A percentile compares a stretch with the other conserved stretches of the same genome.
Evolutionary conservation across 2,329 filamentous ascomycete genomes (phyloP).

Genomic region (Ceratocystis eucalypticola): DNA sequence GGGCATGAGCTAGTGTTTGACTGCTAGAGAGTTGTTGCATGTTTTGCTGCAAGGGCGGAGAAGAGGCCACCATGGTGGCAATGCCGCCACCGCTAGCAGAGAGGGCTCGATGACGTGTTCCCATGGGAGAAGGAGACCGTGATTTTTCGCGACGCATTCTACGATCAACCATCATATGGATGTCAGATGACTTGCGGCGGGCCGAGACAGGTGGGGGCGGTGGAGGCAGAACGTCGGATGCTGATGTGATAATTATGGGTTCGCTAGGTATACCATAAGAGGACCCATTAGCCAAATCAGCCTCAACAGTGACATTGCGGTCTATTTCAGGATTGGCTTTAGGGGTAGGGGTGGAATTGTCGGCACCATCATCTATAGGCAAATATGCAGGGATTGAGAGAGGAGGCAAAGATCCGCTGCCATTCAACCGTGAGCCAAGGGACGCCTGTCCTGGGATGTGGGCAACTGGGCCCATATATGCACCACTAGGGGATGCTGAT

Average conservation of each 20-base stretch:
- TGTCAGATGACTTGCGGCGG: conserved; percentile 33
- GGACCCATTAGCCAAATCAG: not conserved
- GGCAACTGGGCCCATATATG: conserved; percentile 21
- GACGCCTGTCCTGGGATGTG: conserved; percentile 20
- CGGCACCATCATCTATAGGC: not conserved
- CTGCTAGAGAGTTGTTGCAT: conserved; percentile 22
- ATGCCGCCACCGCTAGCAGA: conserved; percentile 31
- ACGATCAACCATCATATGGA: conserved; percentile 40
- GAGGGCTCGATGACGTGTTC: conserved; percentile 21
- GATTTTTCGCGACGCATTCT: conserved; percentile 38
- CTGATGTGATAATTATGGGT: not conserved
- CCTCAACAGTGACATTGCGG: not conserved
- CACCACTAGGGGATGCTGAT: conserved; percentile 3
- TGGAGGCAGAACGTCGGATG: conserved; percentile 23
- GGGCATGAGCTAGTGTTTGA: conserved; percentile 28
- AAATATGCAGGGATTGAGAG: conserved; percentile 22
- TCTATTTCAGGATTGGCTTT: conserved; percentile 2
- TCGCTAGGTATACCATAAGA: not conserved
- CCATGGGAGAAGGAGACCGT: conserved; percentile 43
- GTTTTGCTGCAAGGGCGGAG: conserved; percentile 21
- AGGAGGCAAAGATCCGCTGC: conserved; percentile 5
- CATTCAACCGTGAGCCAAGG: not conserved
- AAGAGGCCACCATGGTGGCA: conserved; percentile 28
- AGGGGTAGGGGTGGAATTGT: conserved; percentile 1
- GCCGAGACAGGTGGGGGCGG: conserved; percentile 20